Percentiles rank a stretch among this genome's conserved stretches.
phyloP scores from a whole-genome alignment of 2,329 filamentous ascomycete genomes.

The Metarhizium anisopliae region DNA sequence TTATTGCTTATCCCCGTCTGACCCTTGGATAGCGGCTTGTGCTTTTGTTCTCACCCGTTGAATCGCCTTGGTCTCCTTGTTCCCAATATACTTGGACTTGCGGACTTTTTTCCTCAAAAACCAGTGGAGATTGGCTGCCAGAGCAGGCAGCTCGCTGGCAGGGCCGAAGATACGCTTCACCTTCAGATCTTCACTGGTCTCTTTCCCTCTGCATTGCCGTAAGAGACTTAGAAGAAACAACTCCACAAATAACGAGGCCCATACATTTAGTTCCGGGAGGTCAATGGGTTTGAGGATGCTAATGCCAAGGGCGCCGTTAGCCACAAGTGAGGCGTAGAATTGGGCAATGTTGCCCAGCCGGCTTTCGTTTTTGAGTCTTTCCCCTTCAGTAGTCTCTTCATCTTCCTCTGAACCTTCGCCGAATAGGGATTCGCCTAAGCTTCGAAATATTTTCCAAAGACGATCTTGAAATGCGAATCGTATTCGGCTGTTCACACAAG shows the following conservation, averaged over 20 bases:
- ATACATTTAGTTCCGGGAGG: conserved; percentile 66
- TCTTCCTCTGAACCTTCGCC: conserved; percentile 55
- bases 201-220: conserved; percentile 46
- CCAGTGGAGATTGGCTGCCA: conserved; percentile 68
- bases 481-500: conserved; percentile 67
- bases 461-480: conserved; percentile 81
- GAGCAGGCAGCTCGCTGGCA: conserved; percentile 53
- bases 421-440: conserved; percentile 72
- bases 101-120: conserved; percentile 69
- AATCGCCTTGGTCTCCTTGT: conserved; percentile 39
- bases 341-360: conserved; percentile 44
- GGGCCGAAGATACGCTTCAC: conserved; percentile 60
- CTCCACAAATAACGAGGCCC: conserved; percentile 71
- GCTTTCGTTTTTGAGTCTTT: conserved; percentile 37
- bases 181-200: conserved; percentile 41
- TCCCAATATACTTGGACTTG: conserved; percentile 48
- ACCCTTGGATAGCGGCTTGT: conserved; percentile 18
- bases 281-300: conserved; percentile 61
- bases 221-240: conserved; percentile 70
- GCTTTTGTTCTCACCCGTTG: conserved; percentile 24
- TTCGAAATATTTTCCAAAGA: conserved; percentile 77
- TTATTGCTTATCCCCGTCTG: conserved; percentile 1
- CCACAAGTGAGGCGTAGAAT: conserved; percentile 44
- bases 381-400: conserved; percentile 39
- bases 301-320: conserved; percentile 35